A percentile compares a stretch with the other conserved stretches of the same genome.
Conservation (phyloP, 2,329 filamentous ascomycete genomes). For the Geoglossum cookeanum region DNA sequence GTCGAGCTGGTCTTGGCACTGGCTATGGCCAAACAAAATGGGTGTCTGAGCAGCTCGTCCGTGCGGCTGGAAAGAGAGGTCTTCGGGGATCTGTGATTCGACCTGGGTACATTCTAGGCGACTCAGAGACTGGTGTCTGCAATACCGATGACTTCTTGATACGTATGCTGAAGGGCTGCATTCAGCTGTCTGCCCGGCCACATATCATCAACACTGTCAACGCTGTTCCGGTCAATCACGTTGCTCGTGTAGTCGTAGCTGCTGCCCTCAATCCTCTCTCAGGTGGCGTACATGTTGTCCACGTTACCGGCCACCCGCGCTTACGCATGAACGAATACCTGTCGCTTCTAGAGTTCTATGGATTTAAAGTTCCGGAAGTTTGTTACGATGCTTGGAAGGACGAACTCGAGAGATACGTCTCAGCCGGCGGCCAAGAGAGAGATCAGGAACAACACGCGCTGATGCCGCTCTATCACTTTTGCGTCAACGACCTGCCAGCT, state of each 20-base stretch:
- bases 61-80: constrained; percentile 60
- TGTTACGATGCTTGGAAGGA: constrained; percentile 50
- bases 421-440: constrained; percentile 32
- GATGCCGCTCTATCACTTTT: constrained; percentile 57
- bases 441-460: constrained; percentile 39
- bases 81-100: constrained; percentile 58
- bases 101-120: constrained; percentile 70
- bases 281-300: constrained; percentile 41
- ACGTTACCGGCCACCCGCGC: constrained; percentile 64
- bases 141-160: constrained; percentile 75
- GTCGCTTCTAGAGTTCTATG: constrained; percentile 49
- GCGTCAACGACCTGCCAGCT: constrained; percentile 47
- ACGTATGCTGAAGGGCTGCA: constrained; percentile 65
- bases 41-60: constrained; percentile 52
- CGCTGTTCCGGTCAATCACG: constrained; percentile 70
- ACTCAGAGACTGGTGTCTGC: constrained; percentile 47
- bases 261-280: constrained; percentile 41
- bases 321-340: constrained; percentile 63
- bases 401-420: constrained; percentile 49
- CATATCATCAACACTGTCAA: constrained; percentile 77
- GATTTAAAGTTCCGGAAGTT: constrained; percentile 48
- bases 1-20: constrained; percentile 55
- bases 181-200: constrained; percentile 57
- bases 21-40: constrained; percentile 90
- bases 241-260: constrained; percentile 62